These are phyloP conservation scores for Vitis riparia DNA, from an alignment of 164 flowering plant species.

Conservation along the genomic window DNA sequence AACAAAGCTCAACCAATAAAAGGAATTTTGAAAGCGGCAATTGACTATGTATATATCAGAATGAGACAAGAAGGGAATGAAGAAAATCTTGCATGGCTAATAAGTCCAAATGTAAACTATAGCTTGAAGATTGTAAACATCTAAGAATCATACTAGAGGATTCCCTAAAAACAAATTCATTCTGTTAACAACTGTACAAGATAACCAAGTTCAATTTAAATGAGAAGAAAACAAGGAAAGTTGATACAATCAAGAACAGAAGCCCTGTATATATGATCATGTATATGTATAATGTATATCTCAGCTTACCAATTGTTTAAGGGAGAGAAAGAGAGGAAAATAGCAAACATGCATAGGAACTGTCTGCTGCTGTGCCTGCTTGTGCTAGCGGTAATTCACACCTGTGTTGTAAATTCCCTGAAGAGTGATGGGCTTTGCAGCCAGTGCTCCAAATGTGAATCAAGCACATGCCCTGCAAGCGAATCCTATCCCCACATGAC, in stretches of 20 bases:
- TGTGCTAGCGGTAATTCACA: constrained; percentile 4
- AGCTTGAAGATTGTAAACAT: background rate
- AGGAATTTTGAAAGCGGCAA: no score
- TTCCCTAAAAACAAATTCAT: background rate
- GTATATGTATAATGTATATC: background rate
- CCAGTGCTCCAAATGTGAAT: constrained; percentile 50
- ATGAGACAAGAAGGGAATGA: background rate
- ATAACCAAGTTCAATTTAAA: background rate
- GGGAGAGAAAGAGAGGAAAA: background rate
- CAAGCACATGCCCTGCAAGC: constrained; percentile 47
- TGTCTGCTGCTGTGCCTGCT: constrained; percentile 10
- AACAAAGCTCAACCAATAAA: no score
- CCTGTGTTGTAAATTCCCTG: constrained; percentile 10
- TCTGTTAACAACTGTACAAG: background rate
- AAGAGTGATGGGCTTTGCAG: constrained; percentile 44
- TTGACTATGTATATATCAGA: background rate
- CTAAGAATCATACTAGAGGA: background rate
- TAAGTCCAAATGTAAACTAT: background rate
- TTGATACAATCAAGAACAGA: constrained; percentile 22
- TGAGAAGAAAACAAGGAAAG: constrained; percentile 4
- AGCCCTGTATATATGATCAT: background rate
- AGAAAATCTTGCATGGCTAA: background rate
- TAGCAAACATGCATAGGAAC: constrained; percentile 15
- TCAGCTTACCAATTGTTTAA: background rate
- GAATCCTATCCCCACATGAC: constrained; percentile 70